A percentile compares a stretch with the other conserved stretches of the same genome.
phyloP scores from a whole-genome alignment of 2,329 filamentous ascomycete genomes.

The Talaromyces sp. region DNA sequence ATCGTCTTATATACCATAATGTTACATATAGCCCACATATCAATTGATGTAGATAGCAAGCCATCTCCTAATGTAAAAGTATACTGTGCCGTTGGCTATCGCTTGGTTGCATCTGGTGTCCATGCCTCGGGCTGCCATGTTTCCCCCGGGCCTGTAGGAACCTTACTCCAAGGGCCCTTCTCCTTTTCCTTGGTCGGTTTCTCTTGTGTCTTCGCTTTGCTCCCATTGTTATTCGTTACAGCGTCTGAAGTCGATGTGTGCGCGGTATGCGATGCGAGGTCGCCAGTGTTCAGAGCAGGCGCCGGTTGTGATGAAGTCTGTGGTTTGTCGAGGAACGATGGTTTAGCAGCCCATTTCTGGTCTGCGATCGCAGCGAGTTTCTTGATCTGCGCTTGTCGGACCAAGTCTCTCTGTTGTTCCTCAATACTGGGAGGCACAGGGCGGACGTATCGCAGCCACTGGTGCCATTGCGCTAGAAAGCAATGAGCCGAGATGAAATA shows the following conservation, averaged over 20 bases:
- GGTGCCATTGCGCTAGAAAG: slow-evolving; percentile 56
- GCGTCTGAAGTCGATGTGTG: slow-evolving; percentile 20
- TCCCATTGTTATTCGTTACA: slow-evolving; percentile 23
- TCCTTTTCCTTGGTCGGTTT: slow-evolving; percentile 11
- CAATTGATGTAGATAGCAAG: background rate
- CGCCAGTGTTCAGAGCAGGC: slow-evolving; percentile 40
- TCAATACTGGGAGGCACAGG: slow-evolving; percentile 49
- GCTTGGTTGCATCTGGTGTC: slow-evolving; percentile 44
- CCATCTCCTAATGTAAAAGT: background rate
- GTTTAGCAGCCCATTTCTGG: slow-evolving; percentile 55
- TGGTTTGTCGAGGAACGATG: slow-evolving; percentile 54
- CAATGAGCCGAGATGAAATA: background rate
- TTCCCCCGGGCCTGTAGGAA: slow-evolving; percentile 53
- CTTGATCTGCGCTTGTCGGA: slow-evolving; percentile 54
- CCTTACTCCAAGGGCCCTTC: slow-evolving; percentile 54
- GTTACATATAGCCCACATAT: too few relatives aligned
- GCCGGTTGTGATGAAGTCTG: slow-evolving; percentile 39
- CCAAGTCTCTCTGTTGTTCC: slow-evolving; percentile 54
- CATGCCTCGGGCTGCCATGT: slow-evolving; percentile 63
- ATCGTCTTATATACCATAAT: too few relatives aligned
- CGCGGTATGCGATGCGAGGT: slow-evolving; percentile 32
- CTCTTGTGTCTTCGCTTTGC: slow-evolving; percentile 21
- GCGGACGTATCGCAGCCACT: slow-evolving; percentile 61
- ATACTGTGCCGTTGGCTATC: slow-evolving; percentile 16
- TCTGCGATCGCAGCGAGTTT: slow-evolving; percentile 55